A percentile compares a stretch with the other conserved stretches of the same genome.
These are phyloP conservation scores for Populus ilicifolia DNA, from an alignment of 345 rosid genomes.

Conservation along the genomic window DNA sequence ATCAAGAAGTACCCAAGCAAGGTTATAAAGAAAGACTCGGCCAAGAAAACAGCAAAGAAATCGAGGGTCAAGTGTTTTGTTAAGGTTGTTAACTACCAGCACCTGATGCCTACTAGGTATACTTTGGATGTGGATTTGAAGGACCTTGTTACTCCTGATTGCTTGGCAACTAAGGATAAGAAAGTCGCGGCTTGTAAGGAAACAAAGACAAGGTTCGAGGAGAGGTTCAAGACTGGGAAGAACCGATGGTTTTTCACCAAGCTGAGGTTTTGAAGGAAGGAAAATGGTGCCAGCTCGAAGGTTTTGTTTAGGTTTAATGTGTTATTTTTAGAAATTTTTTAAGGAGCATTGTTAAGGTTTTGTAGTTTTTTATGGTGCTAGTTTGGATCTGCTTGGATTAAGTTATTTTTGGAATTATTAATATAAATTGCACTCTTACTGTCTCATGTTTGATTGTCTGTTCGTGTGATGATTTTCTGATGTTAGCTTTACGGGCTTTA, in stretches of 20 bases:
- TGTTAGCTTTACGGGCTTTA: neutral
- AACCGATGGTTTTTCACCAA: slow-evolving; percentile 31
- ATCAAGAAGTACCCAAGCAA: slow-evolving; percentile 25
- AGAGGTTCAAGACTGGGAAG: slow-evolving; percentile 30
- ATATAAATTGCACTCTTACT: neutral
- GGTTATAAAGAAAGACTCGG: slow-evolving; percentile 23
- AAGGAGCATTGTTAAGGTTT: neutral
- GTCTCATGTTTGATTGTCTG: neutral
- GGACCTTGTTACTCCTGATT: slow-evolving; percentile 11
- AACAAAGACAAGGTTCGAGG: slow-evolving; percentile 20
- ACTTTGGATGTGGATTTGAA: slow-evolving; percentile 26
- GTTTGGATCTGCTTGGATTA: neutral
- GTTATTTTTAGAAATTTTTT: neutral
- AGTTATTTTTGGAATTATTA: neutral
- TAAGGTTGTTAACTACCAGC: slow-evolving; percentile 26
- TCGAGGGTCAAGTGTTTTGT: slow-evolving; percentile 26
- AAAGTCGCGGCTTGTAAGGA: slow-evolving; percentile 21
- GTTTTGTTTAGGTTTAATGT: neutral
- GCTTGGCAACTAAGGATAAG: slow-evolving; percentile 17
- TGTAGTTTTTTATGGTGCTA: neutral
- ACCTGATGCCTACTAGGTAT: slow-evolving; percentile 27
- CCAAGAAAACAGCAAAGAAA: slow-evolving; percentile 26
- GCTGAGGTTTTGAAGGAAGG: slow-evolving; percentile 19
- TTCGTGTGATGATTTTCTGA: neutral
- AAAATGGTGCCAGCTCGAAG: neutral